Percentiles rank a stretch among this genome's conserved stretches.
These are phyloP conservation scores for Syzygium oleosum DNA, from an alignment of 345 rosid species.

Conservation along the genomic window DNA sequence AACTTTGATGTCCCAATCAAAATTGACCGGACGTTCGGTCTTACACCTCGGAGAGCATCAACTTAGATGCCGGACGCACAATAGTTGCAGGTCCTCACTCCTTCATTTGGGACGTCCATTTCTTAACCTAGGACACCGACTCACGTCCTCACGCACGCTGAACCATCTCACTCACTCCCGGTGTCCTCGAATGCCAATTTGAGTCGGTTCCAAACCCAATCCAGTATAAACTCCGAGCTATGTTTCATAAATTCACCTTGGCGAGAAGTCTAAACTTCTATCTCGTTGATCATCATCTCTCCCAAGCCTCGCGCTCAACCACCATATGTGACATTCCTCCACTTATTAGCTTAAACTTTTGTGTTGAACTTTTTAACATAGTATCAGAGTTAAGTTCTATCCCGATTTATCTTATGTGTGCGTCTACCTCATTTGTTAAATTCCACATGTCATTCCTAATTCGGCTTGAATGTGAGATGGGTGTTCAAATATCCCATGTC, in stretches of 20 bases:
- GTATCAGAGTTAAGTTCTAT: neutral
- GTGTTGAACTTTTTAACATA: neutral
- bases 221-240: neutral
- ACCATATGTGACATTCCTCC: rapidly evolving
- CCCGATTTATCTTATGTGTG: rapidly evolving
- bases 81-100: neutral
- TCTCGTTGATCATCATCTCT: neutral
- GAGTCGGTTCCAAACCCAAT: neutral
- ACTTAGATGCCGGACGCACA: neutral
- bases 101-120: too few species aligned
- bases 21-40: too few species aligned
- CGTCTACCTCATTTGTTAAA: neutral
- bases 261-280: neutral
- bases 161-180: neutral
- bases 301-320: neutral
- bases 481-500: rapidly evolving
- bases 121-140: too few species aligned
- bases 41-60: neutral
- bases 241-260: neutral
- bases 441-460: neutral
- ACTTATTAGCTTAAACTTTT: neutral
- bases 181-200: neutral
- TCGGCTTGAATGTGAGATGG: rapidly evolving
- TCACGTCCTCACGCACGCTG: neutral
- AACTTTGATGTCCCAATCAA: too few species aligned